Base-by-base conservation (phyloP, 805 yeast genomes). In the Metschnikowia borealis region DNA sequence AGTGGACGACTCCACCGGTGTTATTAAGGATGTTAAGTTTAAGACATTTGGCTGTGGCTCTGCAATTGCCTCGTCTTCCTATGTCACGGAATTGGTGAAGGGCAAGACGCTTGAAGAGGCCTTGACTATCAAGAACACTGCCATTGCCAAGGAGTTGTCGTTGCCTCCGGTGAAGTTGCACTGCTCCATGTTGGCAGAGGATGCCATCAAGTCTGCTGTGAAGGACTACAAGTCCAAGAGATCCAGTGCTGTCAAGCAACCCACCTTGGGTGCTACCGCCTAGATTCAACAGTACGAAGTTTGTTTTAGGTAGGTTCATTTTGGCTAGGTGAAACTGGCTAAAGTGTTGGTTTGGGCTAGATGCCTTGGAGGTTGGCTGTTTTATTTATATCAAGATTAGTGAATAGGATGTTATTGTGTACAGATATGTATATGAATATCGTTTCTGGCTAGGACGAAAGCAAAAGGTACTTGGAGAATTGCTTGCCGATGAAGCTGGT, bases 11-110 rank as follows among this genome's bases (percentile, higher is more conserved):
- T 84, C 79, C 50, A 83, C 96, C 21, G 99, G 99, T 1, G 78
- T 88, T 48, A 94, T 94, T 60, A 83, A 88, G 68, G 96, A 94
- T 67, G 99, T 92, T 55, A 92, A 90, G 70, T 94, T 94, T 74
- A 94, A 94, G 80, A 94, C 99, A 3, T 94, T 94, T 73, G 99
- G 99, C n/a, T 94, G 99, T 68, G 99, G 99, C 41, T 84, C 94
- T 2, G 99, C 99, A 47, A 94, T 94, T 67, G 99, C 99, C 1
- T 87, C 96, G 2, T 87, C 96, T 8, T 88, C 96, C 1, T 94
- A 87, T 67, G 94, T 94, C 63, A 94, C 99, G 3, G 97, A 91
- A 65, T 79, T 94, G 55, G 96, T 94, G 52, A 86, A 92, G 65
- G 99, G 99, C 39, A 90, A 89, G 83, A 80, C 94, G 40, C 74